Evolutionary conservation across 2,329 filamentous ascomycete genomes (phyloP).

Genomic region (Scytalidium lignicola): DNA sequence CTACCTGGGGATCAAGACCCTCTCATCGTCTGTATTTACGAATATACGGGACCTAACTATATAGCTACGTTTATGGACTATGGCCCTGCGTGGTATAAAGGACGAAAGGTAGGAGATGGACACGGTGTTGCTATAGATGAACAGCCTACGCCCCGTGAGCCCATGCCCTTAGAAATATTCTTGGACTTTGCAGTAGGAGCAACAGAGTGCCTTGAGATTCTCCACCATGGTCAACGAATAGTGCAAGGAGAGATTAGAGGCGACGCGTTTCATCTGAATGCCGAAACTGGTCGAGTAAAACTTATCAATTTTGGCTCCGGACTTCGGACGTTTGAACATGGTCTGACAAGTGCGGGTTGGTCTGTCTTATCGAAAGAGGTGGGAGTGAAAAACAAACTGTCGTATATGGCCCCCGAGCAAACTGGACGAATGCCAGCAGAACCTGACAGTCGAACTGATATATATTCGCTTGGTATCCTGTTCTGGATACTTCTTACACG

Average conservation of each 20-base stretch:
- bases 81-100: slow-evolving; percentile 67
- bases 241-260: slow-evolving; percentile 88
- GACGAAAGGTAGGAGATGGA: slow-evolving; percentile 46
- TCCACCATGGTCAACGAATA: slow-evolving; percentile 84
- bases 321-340: slow-evolving; percentile 82
- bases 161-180: slow-evolving; percentile 70
- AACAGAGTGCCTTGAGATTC: slow-evolving; percentile 75
- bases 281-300: slow-evolving; percentile 65
- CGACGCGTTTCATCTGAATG: slow-evolving; percentile 85
- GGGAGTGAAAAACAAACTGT: slow-evolving; percentile 81
- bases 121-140: slow-evolving; percentile 24
- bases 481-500: slow-evolving; percentile 85
- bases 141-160: slow-evolving; percentile 45
- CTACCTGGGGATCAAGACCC: slow-evolving; percentile 63
- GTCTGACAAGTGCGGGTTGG: slow-evolving; percentile 82
- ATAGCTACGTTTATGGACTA: slow-evolving; percentile 67
- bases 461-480: slow-evolving; percentile 84
- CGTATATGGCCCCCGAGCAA: slow-evolving; percentile 92
- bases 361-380: slow-evolving; percentile 74
- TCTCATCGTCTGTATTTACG: slow-evolving; percentile 77
- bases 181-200: slow-evolving; percentile 89
- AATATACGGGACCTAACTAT: slow-evolving; percentile 70
- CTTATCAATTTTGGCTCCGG: slow-evolving; percentile 84
- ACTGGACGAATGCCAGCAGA: slow-evolving; percentile 90
- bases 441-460: slow-evolving; percentile 86